Base-by-base conservation (phyloP, 2,329 filamentous ascomycete species). In the Polychaeton citri region DNA sequence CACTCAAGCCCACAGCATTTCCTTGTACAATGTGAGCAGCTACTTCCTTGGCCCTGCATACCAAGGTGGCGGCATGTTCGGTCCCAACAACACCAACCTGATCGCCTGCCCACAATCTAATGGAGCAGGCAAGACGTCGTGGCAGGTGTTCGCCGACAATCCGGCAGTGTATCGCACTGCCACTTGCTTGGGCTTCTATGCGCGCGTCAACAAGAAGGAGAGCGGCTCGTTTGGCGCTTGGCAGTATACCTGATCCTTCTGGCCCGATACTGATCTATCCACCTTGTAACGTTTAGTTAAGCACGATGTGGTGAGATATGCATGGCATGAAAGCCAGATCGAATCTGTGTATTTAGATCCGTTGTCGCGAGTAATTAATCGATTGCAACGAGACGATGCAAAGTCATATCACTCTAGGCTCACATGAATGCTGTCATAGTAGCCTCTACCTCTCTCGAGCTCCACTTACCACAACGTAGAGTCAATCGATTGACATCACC, bases 51-150 rank as follows among this genome's bases (percentile, higher is more conserved):
- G 40, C 10, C 30, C 38, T 12, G 41, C 42, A 2, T 43, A 42
- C 36, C 33, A 39, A 12, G 37, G 40, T 26, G 48, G 43, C 18
- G 43, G 37, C 17, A 45, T 40, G 21, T 37, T 42, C 18, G 43
- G 37, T 26, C 40, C 43, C 9, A 34, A 38, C 17, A 43, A 43
- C 12, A 36, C 33, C 5, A 32, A 36, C 21, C 39, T 45, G 34
- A 30, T 36, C 16, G 47, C 48, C 31, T 50, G 48, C 21, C 46
- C 46, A 33, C 30, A 38, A 15, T n/a, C n/a, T n/a, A 12, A 28
- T 7, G 3, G 5, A 15, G 24, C 12, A 10, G 15, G 15, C 24
- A 28, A 10, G 24, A 28, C 24, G 12, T 28, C 24, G 24, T 28
- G 24, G 24, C 24, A 28, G 24, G 24, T 28, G 24, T 28, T 28